A percentile compares a stretch with the other conserved stretches of the same genome.
Evolutionary conservation across 345 rosid species (phyloP).

Genomic region (Noccaea caerulescens): DNA sequence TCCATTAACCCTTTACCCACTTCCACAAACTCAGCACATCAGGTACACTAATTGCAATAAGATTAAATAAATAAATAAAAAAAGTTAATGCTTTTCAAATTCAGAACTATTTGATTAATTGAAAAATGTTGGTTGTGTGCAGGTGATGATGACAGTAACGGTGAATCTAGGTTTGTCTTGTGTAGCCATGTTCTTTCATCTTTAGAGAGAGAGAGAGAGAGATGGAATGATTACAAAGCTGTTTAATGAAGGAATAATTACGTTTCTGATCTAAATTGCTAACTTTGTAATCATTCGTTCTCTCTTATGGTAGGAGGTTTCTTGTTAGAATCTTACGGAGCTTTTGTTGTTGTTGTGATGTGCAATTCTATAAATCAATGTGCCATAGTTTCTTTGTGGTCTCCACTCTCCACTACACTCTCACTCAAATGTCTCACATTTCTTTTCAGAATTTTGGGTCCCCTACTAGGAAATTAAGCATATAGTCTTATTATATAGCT

Average conservation of each 20-base stretch:
- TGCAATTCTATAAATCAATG: constrained; percentile 28
- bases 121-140: constrained; percentile 25
- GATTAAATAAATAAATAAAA: not conserved
- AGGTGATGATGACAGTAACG: constrained; percentile 39
- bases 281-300: constrained; percentile 41
- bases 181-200: constrained; percentile 38
- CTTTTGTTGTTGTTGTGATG: constrained; percentile 13
- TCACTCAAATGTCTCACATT: constrained; percentile 36
- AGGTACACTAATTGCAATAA: constrained; percentile 30
- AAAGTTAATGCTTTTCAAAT: not conserved
- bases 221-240: not conserved
- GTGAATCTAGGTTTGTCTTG: constrained; percentile 35
- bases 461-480: constrained; percentile 20
- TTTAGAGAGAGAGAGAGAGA: constrained; percentile 24
- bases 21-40: constrained; percentile 48
- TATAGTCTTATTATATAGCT: constrained; percentile 1
- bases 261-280: constrained; percentile 29
- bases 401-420: constrained; percentile 30
- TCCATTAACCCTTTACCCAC: constrained; percentile 75
- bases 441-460: constrained; percentile 35
- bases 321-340: constrained; percentile 37
- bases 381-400: constrained; percentile 29
- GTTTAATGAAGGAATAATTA: constrained; percentile 30
- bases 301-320: constrained; percentile 35
- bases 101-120: not conserved